Base-by-base conservation (phyloP, 1,139 yeast genomes). In the Scheffersomyces titani region DNA sequence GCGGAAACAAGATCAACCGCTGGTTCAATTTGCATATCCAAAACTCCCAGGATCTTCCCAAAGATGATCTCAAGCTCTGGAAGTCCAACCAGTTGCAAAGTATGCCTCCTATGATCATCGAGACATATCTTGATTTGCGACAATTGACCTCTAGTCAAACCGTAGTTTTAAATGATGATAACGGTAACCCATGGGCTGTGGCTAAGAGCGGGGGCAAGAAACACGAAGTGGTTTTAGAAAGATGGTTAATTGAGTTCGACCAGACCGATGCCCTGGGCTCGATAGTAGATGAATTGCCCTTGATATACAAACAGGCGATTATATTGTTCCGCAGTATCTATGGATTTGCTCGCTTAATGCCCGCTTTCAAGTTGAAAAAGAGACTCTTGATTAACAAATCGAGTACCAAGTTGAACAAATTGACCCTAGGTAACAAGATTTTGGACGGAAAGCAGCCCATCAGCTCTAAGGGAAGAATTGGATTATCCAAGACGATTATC, bases 191-290 rank as follows among this genome's bases (percentile, higher is more conserved):
- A n/a, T 82, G 84, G 83, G 75, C 78, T 45, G 86, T 85, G 16
- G 77, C 83, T 18, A 80, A 78, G 56, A 85, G 86, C 19, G 79
- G 80, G 2, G 67, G 68, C 30, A 86, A 82, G 66, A 88, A 88
- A 65, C 78, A 85, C 16, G 98, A 93, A 70, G 84, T 94, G 19
- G 97, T 94, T 1, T 74, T 94, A 57, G 99, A 94, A 69, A 80
- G 99, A 58, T 94, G 99, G 99, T 77, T 92, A 24, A 76, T 94
- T 47, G 97, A 92, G 70, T 84, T 92, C 61, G 93, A 88, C 63
- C 69, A 69, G 52, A 66, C 59, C 54, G 71, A 64, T 22, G 69
- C 70, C 7, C 63, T 72, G 19, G 76, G 75, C 16, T 64, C 70
- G 11, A 60, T 69, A 1, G 63, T 70, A 3, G 81, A 75, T 54